These are phyloP conservation scores for Camelina neglecta DNA, from an alignment of 345 rosid species.

Conservation along the genomic window DNA sequence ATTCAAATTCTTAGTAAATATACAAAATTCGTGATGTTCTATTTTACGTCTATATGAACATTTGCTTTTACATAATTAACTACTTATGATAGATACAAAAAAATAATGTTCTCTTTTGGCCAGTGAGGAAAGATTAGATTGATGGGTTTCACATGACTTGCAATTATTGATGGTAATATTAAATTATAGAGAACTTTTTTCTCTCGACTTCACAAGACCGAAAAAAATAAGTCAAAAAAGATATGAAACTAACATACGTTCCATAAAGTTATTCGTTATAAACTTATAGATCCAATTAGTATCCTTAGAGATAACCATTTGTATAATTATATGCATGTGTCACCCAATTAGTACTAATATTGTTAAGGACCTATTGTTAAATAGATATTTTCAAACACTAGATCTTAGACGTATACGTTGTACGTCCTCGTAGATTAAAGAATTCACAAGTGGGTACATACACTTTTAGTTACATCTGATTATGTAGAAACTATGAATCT, in stretches of 20 bases:
- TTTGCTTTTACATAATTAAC: slow-evolving; percentile 3
- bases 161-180: slow-evolving; percentile 35
- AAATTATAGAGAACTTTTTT: slow-evolving; percentile 30
- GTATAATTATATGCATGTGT: neutral
- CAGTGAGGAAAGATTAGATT: slow-evolving; percentile 33
- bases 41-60: slow-evolving; percentile 2
- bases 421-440: neutral
- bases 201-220: slow-evolving; percentile 36
- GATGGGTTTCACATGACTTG: slow-evolving; percentile 45
- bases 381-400: neutral
- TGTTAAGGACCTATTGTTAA: neutral
- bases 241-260: slow-evolving; percentile 32
- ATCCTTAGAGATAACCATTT: neutral
- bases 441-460: slow-evolving; percentile 1
- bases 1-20: too few relatives aligned
- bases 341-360: slow-evolving; percentile 3
- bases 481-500: neutral
- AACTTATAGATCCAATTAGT: slow-evolving; percentile 2
- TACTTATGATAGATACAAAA: neutral
- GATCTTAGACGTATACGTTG: slow-evolving; percentile 11
- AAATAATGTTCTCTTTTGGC: slow-evolving; percentile 34
- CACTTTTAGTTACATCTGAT: slow-evolving; percentile 6
- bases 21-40: neutral
- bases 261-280: neutral
- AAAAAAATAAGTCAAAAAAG: slow-evolving; percentile 37